These are phyloP conservation scores for Polyporus arcularius DNA, from an alignment of 768 basidiomycete species.

Conservation along the genomic window DNA sequence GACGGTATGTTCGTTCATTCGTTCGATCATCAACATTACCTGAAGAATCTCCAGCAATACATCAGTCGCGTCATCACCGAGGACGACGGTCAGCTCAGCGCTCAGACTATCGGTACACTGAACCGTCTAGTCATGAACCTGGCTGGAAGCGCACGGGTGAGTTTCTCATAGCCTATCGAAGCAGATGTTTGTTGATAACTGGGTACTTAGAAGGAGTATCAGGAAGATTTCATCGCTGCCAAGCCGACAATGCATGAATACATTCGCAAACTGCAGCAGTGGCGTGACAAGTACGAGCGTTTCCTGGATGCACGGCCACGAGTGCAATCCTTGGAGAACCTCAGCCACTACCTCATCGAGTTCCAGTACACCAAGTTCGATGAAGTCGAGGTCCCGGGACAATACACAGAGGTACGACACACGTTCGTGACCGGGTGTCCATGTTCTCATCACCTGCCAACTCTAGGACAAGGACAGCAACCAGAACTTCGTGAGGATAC, in stretches of 20 bases:
- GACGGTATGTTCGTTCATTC: constrained; percentile 49
- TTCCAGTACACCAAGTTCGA: constrained; percentile 98
- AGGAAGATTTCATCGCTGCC: constrained; percentile 83
- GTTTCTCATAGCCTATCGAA: constrained; percentile 21
- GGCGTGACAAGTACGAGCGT: constrained; percentile 90
- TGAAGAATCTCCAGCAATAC: constrained; percentile 52
- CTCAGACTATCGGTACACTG: constrained; percentile 56
- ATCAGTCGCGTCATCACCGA: constrained; percentile 66
- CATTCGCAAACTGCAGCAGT: constrained; percentile 84
- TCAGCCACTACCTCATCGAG: constrained; percentile 93
- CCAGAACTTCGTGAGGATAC: constrained; percentile 86
- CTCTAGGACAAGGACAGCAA: constrained; percentile 91
- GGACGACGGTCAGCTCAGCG: constrained; percentile 65
- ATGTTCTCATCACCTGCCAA: neutral
- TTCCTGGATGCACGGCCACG: constrained; percentile 81
- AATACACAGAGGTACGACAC: constrained; percentile 84
- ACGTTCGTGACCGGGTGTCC: neutral
- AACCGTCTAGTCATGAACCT: constrained; percentile 63
- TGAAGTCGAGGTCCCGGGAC: constrained; percentile 97
- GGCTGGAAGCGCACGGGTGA: constrained; percentile 56
- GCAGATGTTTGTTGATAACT: constrained; percentile 6
- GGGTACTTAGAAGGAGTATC: constrained; percentile 71
- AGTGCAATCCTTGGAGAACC: constrained; percentile 78
- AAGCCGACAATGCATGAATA: constrained; percentile 86
- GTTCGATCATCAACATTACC: neutral